Evolutionary conservation across 495 filamentous ascomycete genomes (phyloP).

Genomic region (Podospora australis): DNA sequence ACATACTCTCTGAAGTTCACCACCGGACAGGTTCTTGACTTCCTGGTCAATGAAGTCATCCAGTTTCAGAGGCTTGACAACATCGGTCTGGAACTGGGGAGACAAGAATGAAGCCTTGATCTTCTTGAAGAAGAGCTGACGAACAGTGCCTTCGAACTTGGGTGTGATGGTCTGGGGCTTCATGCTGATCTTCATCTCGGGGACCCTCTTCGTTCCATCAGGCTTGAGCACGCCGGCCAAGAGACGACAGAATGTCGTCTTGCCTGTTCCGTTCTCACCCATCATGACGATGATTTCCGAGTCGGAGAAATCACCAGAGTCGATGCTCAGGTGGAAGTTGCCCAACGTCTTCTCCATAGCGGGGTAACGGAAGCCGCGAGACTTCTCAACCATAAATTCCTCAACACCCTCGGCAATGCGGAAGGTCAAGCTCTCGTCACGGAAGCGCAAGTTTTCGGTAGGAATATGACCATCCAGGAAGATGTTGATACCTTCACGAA

Average conservation of each 20-base stretch:
- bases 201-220: constrained; percentile 66
- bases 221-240: constrained; percentile 90
- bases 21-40: constrained; percentile 96
- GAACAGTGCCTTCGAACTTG: constrained; percentile 93
- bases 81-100: constrained; percentile 97
- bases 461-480: constrained; percentile 97
- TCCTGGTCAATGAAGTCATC: constrained; percentile 99
- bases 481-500: constrained; percentile 99
- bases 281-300: constrained; percentile 99
- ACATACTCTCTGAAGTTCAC: constrained; percentile 82
- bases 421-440: constrained; percentile 94
- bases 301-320: constrained; percentile 84
- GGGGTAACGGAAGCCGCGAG: constrained; percentile 79
- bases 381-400: constrained; percentile 81
- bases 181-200: constrained; percentile 95
- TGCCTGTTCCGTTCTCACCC: constrained; percentile 86
- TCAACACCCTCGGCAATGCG: constrained; percentile 88
- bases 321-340: constrained; percentile 75
- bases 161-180: constrained; percentile 99
- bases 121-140: constrained; percentile 67
- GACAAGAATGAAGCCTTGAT: constrained; percentile 94
- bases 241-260: constrained; percentile 93
- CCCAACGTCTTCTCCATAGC: constrained; percentile 91
- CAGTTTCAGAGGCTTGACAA: constrained; percentile 95
- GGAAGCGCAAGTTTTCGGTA: constrained; percentile 96